Evolutionary conservation across 2,329 filamentous ascomycete genomes (phyloP).

Genomic region (Monosporascus sp.): DNA sequence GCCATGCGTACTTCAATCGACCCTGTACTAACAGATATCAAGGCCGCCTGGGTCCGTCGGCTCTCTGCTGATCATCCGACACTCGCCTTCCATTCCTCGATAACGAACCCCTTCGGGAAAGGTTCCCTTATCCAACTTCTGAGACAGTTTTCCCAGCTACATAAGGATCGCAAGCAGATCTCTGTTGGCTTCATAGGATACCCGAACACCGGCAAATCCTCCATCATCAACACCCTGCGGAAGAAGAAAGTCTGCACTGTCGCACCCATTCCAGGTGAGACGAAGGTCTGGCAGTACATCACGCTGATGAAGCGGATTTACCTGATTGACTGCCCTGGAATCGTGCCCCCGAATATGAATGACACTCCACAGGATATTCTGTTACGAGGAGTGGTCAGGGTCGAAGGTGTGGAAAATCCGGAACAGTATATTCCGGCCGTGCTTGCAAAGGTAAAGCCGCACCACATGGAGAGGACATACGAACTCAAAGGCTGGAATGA

Average conservation of each 20-base stretch:
- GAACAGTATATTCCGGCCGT: constrained; percentile 91
- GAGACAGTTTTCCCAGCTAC: constrained; percentile 85
- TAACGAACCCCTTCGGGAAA: constrained; percentile 96
- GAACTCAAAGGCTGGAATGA: constrained; percentile 75
- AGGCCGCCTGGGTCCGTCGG: constrained; percentile 90
- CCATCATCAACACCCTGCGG: constrained; percentile 91
- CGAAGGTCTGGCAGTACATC: constrained; percentile 97
- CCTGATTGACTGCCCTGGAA: constrained; percentile 93
- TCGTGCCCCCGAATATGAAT: constrained; percentile 81
- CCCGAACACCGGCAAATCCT: constrained; percentile 93
- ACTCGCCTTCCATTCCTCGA: constrained; percentile 86
- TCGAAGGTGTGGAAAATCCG: constrained; percentile 94
- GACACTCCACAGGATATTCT: constrained; percentile 86
- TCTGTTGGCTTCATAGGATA: constrained; percentile 82
- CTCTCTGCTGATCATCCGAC: constrained; percentile 91
- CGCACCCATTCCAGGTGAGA: constrained; percentile 92
- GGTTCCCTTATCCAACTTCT: constrained; percentile 88
- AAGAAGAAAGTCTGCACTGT: constrained; percentile 93
- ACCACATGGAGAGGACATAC: constrained; percentile 90
- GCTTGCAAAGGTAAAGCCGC: constrained; percentile 71
- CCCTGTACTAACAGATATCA: constrained; percentile 24
- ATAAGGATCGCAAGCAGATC: constrained; percentile 89
- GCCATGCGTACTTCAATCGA: constrained; percentile 4
- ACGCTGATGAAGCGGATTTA: constrained; percentile 90
- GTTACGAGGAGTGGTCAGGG: constrained; percentile 82